Conservation (phyloP, 345 rosid genomes). For the Garcia nutans region DNA sequence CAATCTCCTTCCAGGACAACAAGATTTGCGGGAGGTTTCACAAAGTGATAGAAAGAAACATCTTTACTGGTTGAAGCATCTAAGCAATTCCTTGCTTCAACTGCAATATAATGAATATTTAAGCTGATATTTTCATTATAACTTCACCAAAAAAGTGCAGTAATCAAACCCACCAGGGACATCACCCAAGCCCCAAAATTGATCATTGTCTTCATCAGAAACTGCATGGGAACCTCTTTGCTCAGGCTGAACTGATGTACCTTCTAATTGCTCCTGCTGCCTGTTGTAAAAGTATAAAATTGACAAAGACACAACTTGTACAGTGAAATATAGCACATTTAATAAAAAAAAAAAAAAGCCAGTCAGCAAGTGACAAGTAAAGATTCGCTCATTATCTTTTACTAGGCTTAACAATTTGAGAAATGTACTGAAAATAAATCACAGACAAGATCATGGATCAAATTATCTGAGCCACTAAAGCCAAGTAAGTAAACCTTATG, state of each 20-base stretch:
- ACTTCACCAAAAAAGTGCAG: not conserved
- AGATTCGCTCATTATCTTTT: too few species aligned
- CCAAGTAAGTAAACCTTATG: not conserved
- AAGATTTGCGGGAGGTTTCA: conserved; percentile 91
- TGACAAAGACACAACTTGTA: not conserved
- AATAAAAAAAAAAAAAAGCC: too few species aligned
- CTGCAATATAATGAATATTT: conserved; percentile 39
- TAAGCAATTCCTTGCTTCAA: conserved; percentile 70
- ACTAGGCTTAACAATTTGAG: too few species aligned
- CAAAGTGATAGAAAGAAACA: conserved; percentile 51
- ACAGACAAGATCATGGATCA: not conserved
- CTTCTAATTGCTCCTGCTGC: conserved; percentile 58
- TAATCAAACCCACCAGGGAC: conserved; percentile 55
- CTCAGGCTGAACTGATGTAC: conserved; percentile 39
- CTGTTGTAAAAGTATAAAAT: conserved; percentile 33
- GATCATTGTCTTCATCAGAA: conserved; percentile 60
- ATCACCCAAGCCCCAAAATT: conserved; percentile 75
- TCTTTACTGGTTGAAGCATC: conserved; percentile 61
- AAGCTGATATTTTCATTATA: conserved; percentile 7
- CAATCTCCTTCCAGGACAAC: conserved; percentile 96
- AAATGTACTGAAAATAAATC: not conserved
- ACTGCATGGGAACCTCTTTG: conserved; percentile 37
- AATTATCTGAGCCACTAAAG: not conserved
- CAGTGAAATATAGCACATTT: too few species aligned
- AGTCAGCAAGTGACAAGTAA: too few species aligned